phyloP scores from a whole-genome alignment of 139 green algal genomes.

The Picochlorum sp. region DNA sequence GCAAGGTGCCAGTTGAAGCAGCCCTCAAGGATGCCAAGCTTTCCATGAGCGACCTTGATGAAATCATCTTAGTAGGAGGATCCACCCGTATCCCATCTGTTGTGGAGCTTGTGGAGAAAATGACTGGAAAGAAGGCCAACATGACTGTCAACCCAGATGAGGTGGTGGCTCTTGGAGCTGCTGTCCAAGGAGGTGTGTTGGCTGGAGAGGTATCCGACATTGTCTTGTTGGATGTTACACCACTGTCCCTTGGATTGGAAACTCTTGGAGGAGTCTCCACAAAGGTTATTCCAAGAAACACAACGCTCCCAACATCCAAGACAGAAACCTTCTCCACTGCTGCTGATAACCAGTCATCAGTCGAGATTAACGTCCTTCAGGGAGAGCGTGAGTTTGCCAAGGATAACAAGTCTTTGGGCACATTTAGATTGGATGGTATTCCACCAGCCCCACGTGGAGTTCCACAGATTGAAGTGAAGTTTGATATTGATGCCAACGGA shows the following conservation, averaged over 20 bases:
- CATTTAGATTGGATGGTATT: constrained; percentile 93
- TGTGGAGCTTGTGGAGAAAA: constrained; percentile 67
- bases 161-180: constrained; percentile 95
- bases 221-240: constrained; percentile 95
- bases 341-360: constrained; percentile 87
- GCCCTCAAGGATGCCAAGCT: constrained; percentile 93
- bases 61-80: constrained; percentile 93
- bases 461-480: constrained; percentile 95
- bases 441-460: constrained; percentile 89
- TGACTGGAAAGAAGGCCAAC: constrained; percentile 91
- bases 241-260: constrained; percentile 92
- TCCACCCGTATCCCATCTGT: constrained; percentile 97
- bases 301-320: constrained; percentile 95
- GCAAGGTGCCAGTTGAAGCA: constrained; percentile 79
- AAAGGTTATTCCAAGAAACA: constrained; percentile 95
- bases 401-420: constrained; percentile 95
- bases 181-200: constrained; percentile 86
- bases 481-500: constrained; percentile 99
- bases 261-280: constrained; percentile 97
- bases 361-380: constrained; percentile 98
- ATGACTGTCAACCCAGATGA: constrained; percentile 98
- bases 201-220: constrained; percentile 77
- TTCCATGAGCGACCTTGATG: constrained; percentile 72
- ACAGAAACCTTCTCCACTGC: constrained; percentile 94
- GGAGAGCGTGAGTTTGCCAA: constrained; percentile 73